Evolutionary conservation across 176 grass and related monocot genomes (phyloP), one percentile per base, ranked within the genome.

Genomic region (Echinochloa phyllopogon): DNA sequence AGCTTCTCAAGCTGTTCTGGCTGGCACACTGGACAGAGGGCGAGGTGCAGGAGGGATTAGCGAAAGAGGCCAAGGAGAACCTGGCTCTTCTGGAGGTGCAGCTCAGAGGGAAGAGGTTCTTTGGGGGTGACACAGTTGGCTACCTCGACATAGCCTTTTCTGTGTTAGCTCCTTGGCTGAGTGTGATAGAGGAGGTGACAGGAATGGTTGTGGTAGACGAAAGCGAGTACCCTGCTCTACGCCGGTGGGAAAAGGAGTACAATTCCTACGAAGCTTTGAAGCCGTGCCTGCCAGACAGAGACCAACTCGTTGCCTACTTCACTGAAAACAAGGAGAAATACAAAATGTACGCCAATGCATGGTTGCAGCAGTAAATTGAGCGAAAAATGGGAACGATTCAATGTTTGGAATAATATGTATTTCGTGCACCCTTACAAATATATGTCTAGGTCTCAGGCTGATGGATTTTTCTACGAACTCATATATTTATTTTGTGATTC

Each of bases 21-120:
- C 16, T 70, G 3, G 70, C 67, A 29, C 52, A 72, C 16, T 82
- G 80, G 65, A 59, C 15, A 11, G 80, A 82, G 16, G 80, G 66
- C 14, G 67, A 72, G 52, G 40, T 17, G 78, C 61, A 16, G 62
- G 6, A 40, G 45, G 12, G 17, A 2, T 3, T 67, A 1, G 29
- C 15, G 11, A 24, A 41, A 64, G 78, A 81, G 33, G 20, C 36
- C 18, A 52, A 62, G 47, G 29, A 68, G 63, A 68, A 53, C 63
- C 62, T 81, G 47, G 47, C 76, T 17, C 68, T 84, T 38, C 73
- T 65, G 47, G 76, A 89, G 65, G 16, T 2, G 36, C 51, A 61
- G 53, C 53, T 71, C n/a, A 6, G 18, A 21, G 70, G 67, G 66
- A 65, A 69, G 58, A 14, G 63, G 10, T 74, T 74, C 73, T 85